Evolutionary conservation across 2,329 filamentous ascomycete genomes (phyloP), one percentile per base, ranked within the genome.

Genomic region (Fusarium burgessii): DNA sequence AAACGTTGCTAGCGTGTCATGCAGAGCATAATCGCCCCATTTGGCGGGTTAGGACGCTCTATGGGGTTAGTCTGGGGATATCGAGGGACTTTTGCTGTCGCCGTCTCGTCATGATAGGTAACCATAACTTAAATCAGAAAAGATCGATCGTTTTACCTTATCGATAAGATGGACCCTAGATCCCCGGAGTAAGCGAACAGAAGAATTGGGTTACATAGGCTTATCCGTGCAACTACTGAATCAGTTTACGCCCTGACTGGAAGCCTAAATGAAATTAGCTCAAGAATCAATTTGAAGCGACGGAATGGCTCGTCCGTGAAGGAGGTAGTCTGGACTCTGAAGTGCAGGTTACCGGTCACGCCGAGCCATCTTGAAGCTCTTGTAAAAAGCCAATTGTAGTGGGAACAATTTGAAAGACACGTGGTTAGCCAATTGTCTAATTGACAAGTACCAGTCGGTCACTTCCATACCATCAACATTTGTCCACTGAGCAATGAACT

Each of bases 21-120:
- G 14, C 40, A 20, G 13, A 46, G 20, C 20, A 49, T 49, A 36
- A 49, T 66, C 60, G 41, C 47, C 63, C 60, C 63, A 60, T 65
- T 35, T 43, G 38, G 47, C 38, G 61, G 64, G 25, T 25, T 33
- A 14, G 17, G 14, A 27, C 7, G 15, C 56, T 68, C 35, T 13
- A 51, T 63, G 25, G 50, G 57, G 64, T 51, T 68, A 68, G 49
- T 32, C 23, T 27, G 23, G 41, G 42, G 29, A 47, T 29, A 43
- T 43, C 27, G 27, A 25, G 52, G 52, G 20, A 47, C 40, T 47
- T 55, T 55, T 47, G 52, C 14, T 33, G 18, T 32, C 38, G 29
- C 40, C 25, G 25, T 55, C 15, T 27, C 49, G 18, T 11, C 18
- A 52, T 29, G 49, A 41, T 41, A 52, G 38, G 23, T 23, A 23